A percentile compares a stretch with the other conserved stretches of the same genome.
These are phyloP conservation scores for Wallacemonas sp. DNA, from an alignment of 208 protist species.

Conservation along the genomic window DNA sequence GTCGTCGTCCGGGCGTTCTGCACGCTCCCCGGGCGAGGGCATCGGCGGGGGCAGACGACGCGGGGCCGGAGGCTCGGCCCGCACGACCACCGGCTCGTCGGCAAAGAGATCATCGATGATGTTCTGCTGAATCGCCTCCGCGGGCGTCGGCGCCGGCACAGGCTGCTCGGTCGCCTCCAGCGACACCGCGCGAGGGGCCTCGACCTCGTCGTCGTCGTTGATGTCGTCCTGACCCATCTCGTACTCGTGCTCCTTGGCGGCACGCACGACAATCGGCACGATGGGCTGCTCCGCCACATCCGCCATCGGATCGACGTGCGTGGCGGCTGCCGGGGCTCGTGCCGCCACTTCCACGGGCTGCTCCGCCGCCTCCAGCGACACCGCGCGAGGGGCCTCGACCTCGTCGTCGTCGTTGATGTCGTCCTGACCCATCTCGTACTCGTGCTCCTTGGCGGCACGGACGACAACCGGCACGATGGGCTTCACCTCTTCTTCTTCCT, in stretches of 20 bases:
- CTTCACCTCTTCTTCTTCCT: neutral
- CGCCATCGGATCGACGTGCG: constrained; percentile 5
- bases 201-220: neutral
- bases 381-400: neutral
- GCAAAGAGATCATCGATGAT: constrained; percentile 15
- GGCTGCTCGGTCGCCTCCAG: neutral
- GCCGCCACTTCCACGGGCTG: neutral
- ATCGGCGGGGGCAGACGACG: constrained; percentile 29
- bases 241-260: constrained; percentile 2
- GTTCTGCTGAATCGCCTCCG: constrained; percentile 6
- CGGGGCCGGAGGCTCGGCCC: neutral
- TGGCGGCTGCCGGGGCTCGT: neutral
- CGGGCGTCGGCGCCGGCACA: neutral
- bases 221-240: neutral
- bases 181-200: neutral
- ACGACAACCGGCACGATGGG: constrained; percentile 12
- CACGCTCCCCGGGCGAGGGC: constrained; percentile 18
- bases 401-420: neutral
- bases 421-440: constrained; percentile 1
- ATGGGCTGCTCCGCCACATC: neutral
- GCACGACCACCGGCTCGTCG: neutral
- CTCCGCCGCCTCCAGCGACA: neutral
- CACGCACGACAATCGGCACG: constrained; percentile 5
- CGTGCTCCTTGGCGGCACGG: neutral
- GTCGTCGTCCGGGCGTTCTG: constrained; percentile 21